Percentiles rank a stretch among this genome's conserved stretches.
These are phyloP conservation scores for Goffeauzyma gilvescens DNA, from an alignment of 768 basidiomycete genomes.

Conservation along the genomic window DNA sequence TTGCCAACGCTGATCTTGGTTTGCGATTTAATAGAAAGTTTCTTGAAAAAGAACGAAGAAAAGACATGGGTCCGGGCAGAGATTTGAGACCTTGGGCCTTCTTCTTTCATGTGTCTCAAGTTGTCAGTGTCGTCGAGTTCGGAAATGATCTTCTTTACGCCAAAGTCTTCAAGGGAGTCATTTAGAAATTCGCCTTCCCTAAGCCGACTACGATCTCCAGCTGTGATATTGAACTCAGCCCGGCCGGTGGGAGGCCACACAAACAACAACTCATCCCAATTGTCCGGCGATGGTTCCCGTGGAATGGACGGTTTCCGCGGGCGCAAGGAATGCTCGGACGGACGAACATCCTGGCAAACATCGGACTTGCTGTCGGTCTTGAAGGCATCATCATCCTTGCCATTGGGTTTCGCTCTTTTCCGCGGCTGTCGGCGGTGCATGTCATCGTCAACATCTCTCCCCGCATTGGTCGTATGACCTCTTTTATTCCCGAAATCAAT, in stretches of 20 bases:
- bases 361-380: too few relatives aligned
- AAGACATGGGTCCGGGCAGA: slow-evolving; percentile 86
- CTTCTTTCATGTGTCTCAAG: slow-evolving; percentile 39
- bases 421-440: too few relatives aligned
- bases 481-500: too few relatives aligned
- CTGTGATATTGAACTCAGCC: slow-evolving; percentile 48
- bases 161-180: slow-evolving; percentile 91
- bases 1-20: slow-evolving; percentile 33
- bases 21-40: slow-evolving; percentile 46
- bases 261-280: slow-evolving; percentile 7
- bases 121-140: not conserved
- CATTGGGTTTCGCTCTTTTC: too few relatives aligned
- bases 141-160: slow-evolving; percentile 51
- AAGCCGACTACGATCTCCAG: slow-evolving; percentile 55
- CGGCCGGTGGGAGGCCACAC: slow-evolving; percentile 19
- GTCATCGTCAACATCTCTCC: too few relatives aligned
- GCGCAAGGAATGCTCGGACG: too few relatives aligned
- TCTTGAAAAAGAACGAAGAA: slow-evolving; percentile 96
- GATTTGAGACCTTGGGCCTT: slow-evolving; percentile 48
- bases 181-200: slow-evolving; percentile 72
- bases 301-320: too few relatives aligned
- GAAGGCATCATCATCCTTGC: too few relatives aligned
- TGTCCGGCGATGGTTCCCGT: too few relatives aligned
- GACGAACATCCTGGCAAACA: too few relatives aligned
- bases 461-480: too few relatives aligned